These are phyloP conservation scores for Zasmidium cellare DNA, from an alignment of 2,329 filamentous ascomycete species.

Conservation along the genomic window DNA sequence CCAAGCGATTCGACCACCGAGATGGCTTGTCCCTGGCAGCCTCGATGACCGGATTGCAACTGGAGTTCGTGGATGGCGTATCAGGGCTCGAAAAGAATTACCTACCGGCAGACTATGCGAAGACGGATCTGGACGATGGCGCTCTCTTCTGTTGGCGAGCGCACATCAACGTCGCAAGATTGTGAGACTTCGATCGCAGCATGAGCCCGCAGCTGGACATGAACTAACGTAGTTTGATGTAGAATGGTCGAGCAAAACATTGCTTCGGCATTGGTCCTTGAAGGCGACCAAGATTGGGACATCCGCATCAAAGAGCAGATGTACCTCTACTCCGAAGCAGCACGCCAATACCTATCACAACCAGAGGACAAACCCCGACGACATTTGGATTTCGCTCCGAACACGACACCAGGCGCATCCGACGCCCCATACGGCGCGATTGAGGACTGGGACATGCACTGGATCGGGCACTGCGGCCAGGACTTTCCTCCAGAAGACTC, in stretches of 20 bases:
- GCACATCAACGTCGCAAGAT: conserved; percentile 25
- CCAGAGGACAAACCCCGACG: too few species aligned
- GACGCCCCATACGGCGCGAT: conserved; percentile 35
- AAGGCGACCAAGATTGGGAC: conserved; percentile 50
- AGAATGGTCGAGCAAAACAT: conserved; percentile 37
- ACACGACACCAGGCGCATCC: conserved; percentile 25
- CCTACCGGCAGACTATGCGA: neutral
- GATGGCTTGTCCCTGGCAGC: conserved; percentile 52
- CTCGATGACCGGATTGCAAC: conserved; percentile 45
- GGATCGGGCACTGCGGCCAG: conserved; percentile 35
- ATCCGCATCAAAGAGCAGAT: conserved; percentile 43
- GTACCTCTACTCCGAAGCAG: conserved; percentile 20
- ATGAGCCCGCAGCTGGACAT: too few species aligned
- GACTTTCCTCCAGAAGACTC: conserved; percentile 10
- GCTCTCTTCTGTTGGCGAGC: conserved; percentile 28
- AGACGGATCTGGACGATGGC: conserved; percentile 28
- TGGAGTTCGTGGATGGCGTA: conserved; percentile 49
- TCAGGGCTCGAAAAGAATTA: too few species aligned
- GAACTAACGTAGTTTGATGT: too few species aligned
- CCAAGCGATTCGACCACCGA: conserved; percentile 52
- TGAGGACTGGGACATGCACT: conserved; percentile 37
- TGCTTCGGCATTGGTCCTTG: conserved; percentile 44
- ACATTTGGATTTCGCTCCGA: conserved; percentile 20
- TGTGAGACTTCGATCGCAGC: too few species aligned
- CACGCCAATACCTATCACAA: conserved; percentile 3